phyloP scores from a whole-genome alignment of 139 green algal species.

The Chlamydomonas applanata region DNA sequence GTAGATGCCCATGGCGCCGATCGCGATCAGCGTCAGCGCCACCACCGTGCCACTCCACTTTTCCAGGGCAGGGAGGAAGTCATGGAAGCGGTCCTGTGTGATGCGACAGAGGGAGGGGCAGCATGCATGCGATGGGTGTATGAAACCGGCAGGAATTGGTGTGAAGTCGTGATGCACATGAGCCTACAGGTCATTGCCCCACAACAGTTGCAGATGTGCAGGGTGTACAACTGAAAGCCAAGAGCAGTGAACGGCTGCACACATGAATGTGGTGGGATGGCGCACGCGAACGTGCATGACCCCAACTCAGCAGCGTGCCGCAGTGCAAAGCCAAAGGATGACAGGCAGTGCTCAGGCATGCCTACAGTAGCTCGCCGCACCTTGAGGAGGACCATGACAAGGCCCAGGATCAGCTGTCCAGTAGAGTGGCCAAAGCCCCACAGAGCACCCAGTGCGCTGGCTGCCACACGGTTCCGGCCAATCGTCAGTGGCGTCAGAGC shows the following conservation, averaged over 20 bases:
- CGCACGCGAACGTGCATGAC: too few relatives aligned
- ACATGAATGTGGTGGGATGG: too few relatives aligned
- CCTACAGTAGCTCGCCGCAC: conserved; percentile 23
- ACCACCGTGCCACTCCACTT: conserved; percentile 78
- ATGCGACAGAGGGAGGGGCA: neutral
- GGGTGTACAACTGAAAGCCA: too few relatives aligned
- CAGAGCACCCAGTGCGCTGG: conserved; percentile 86
- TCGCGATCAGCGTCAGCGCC: conserved; percentile 89
- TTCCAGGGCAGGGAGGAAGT: conserved; percentile 75
- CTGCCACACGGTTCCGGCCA: conserved; percentile 69
- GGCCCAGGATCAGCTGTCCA: conserved; percentile 94
- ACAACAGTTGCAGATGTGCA: too few relatives aligned
- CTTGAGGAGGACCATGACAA: conserved; percentile 87
- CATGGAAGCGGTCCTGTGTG: conserved; percentile 60
- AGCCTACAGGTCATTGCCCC: too few relatives aligned
- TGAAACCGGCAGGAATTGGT: too few relatives aligned
- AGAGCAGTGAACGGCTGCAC: too few relatives aligned
- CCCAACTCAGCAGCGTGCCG: neutral
- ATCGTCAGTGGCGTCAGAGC: conserved; percentile 94
- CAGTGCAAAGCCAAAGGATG: neutral
- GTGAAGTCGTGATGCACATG: too few relatives aligned
- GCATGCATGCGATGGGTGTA: too few relatives aligned
- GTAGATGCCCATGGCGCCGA: conserved; percentile 87
- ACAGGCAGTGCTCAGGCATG: conserved; percentile 3
- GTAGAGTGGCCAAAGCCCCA: conserved; percentile 97